Percentiles rank a stretch among this genome's conserved stretches.
phyloP scores from a whole-genome alignment of 73 alveolate species.

The Paramecium pentaurelia region DNA sequence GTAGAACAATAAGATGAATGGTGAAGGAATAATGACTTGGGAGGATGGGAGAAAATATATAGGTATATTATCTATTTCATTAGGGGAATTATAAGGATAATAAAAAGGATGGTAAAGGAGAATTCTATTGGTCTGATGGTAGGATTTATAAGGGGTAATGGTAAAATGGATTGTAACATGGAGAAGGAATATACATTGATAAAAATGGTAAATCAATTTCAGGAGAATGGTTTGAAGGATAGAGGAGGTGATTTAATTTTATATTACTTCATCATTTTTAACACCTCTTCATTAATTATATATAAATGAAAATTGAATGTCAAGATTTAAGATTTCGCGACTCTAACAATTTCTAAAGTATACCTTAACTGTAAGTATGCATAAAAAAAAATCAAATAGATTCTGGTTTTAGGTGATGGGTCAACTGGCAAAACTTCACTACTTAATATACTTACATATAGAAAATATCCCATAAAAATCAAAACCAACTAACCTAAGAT shows the following conservation, averaged over 20 bases:
- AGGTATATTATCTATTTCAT: constrained; percentile 29
- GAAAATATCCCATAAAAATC: not conserved
- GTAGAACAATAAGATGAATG: not conserved
- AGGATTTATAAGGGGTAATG: constrained; percentile 67
- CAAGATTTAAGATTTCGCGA: not conserved
- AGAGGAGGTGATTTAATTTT: not conserved
- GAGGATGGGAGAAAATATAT: not conserved
- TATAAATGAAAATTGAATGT: not conserved
- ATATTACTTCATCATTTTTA: not conserved
- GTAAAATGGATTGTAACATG: constrained; percentile 31
- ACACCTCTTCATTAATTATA: not conserved
- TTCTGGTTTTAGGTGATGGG: not conserved
- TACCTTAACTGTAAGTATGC: not conserved
- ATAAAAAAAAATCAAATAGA: not conserved
- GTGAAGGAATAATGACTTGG: constrained; percentile 4
- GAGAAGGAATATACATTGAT: constrained; percentile 24
- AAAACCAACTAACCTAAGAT: not conserved
- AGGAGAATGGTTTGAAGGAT: not conserved
- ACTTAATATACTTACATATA: not conserved
- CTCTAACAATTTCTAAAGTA: not conserved
- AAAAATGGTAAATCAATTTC: constrained; percentile 10
- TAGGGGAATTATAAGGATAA: constrained; percentile 53
- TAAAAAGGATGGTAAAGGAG: constrained; percentile 72
- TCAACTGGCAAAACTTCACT: not conserved
- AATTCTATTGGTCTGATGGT: constrained; percentile 75